phyloP scores from a whole-genome alignment of 768 basidiomycete species.

The Krasilnikovozyma curviuscula region DNA sequence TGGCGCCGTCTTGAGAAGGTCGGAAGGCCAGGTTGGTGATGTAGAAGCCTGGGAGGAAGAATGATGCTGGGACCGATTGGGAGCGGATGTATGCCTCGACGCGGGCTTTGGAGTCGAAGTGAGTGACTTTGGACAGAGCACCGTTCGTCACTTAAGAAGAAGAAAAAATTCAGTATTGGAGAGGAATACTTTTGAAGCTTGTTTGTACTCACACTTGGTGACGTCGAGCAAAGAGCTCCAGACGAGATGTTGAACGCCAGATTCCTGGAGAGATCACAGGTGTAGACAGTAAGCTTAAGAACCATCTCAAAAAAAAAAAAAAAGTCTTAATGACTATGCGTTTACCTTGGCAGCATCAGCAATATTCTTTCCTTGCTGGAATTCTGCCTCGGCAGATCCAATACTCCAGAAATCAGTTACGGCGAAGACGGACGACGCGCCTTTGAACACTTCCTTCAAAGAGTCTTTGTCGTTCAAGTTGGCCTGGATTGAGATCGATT shows the following conservation, averaged over 20 bases:
- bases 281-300: not conserved
- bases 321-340: too few relatives aligned
- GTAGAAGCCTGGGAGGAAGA: conserved; percentile 14
- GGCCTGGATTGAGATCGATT: too few relatives aligned
- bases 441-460: conserved; percentile 16
- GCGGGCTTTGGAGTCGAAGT: conserved; percentile 17
- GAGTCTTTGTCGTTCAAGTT: conserved; percentile 9
- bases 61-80: conserved; percentile 10
- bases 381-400: conserved; percentile 1
- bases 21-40: conserved; percentile 13
- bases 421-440: conserved; percentile 18
- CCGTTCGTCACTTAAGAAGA: conserved; percentile 12
- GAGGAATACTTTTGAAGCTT: not conserved
- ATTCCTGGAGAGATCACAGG: not conserved
- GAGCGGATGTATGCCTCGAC: conserved; percentile 12
- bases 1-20: conserved; percentile 7
- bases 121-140: conserved; percentile 12
- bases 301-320: not conserved
- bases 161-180: not conserved
- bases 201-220: conserved; percentile 14
- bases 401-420: conserved; percentile 13
- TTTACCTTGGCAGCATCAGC: conserved; percentile 17
- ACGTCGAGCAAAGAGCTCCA: conserved; percentile 7
- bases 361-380: conserved; percentile 15
- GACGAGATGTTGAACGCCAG: conserved; percentile 11